Evolutionary conservation across 2,329 filamentous ascomycete genomes (phyloP).

Genomic region (Microdochium nivale): DNA sequence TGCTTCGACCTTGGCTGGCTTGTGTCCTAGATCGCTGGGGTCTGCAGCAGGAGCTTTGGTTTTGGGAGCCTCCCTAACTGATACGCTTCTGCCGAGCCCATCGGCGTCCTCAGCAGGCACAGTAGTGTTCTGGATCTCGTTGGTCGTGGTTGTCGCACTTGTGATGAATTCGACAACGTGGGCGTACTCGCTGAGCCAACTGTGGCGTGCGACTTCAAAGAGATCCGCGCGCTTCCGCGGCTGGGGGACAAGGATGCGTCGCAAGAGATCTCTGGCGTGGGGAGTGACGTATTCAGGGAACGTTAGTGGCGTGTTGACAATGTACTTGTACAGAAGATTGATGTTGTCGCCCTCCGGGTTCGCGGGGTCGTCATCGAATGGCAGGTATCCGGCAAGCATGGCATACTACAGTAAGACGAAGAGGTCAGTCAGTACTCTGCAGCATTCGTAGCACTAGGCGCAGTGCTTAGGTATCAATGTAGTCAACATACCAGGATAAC

Average conservation of each 20-base stretch:
- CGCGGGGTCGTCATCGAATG: constrained; percentile 95
- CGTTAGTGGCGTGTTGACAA: constrained; percentile 90
- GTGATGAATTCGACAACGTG: constrained; percentile 96
- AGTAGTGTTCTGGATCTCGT: constrained; percentile 76
- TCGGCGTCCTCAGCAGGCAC: constrained; percentile 50
- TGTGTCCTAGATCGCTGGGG: constrained; percentile 59
- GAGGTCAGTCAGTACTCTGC: constrained; percentile 11
- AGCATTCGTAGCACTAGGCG: background rate
- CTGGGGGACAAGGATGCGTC: constrained; percentile 90
- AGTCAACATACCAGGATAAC: constrained; percentile 76
- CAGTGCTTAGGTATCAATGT: background rate
- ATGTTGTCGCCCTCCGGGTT: constrained; percentile 99
- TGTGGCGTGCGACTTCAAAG: constrained; percentile 95
- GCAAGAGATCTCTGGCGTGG: constrained; percentile 84
- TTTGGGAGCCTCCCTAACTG: constrained; percentile 81
- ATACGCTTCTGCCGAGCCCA: constrained; percentile 73
- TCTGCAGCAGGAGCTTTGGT: constrained; percentile 42
- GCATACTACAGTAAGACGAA: constrained; percentile 62
- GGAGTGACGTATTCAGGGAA: constrained; percentile 99
- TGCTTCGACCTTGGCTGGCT: constrained; percentile 65
- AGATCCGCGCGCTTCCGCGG: constrained; percentile 90
- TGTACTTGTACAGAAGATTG: constrained; percentile 98
- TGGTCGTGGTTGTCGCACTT: constrained; percentile 81
- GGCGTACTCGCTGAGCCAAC: constrained; percentile 96
- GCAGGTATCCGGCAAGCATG: constrained; percentile 95